Evolutionary conservation across 495 filamentous ascomycete species (phyloP), one percentile per base, ranked within the genome.

Genomic region (Copromyces sp.): DNA sequence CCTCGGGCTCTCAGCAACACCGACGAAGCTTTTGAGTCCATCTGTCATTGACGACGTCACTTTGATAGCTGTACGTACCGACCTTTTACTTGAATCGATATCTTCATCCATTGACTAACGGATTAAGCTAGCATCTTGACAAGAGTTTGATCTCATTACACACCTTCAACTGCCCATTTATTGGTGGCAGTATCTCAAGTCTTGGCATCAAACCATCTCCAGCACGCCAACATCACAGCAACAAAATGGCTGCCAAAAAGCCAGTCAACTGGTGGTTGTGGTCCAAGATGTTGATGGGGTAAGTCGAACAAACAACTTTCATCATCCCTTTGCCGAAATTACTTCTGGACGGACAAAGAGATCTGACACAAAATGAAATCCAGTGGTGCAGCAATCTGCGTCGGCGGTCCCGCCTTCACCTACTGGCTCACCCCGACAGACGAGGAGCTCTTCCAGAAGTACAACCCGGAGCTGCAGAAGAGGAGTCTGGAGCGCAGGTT

Each of bases 401-500:
- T 97, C 74, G 95, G 95, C 45, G 95, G 95, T 35, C 95, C 95
- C 39, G 91, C 92, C 5, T 82, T 98, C 65, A 89, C 94, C n/a
- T 84, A 87, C 78, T 96, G 88, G 75, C 84, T 98, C 44, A 88
- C 89, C 69, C 95, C 96, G 4, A 89, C 93, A 8, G 93, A 97
- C 75, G 95, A 97, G 80, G 94, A 98, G 82, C 85, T 98, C 9
- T 93, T 97, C 84, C 78, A 94, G 86, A 89, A 86, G 81, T 98
- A 97, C 84, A 98, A 94, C 80, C 94, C 95, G 1, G 95, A 98
- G 16, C 88, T 98, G 4, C 93, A 95, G 79, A 92, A 92, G 80
- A 88, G 90, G 75, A 93, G 91, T 70, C 82, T 94, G 2, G 93
- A 93, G 77, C 86, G 91, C 70, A 88, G 94, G 39, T 84, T 90